Base-by-base conservation (phyloP, 2,329 filamentous ascomycete species). In the Pyrenophora seminiperda region DNA sequence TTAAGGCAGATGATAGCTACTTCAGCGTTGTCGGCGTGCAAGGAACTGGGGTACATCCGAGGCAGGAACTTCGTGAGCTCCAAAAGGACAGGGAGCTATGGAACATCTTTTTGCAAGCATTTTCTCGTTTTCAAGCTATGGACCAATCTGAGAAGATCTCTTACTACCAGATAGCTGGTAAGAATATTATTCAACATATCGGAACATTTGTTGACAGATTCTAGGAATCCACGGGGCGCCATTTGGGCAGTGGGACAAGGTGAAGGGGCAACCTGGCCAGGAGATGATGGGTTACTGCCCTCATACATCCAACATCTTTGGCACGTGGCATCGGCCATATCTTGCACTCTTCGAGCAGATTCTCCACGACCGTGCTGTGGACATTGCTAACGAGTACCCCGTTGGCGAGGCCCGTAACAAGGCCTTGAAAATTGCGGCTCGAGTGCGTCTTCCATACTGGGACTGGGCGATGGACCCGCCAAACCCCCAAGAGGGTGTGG, bases 11-110 rank as follows among this genome's bases (percentile, higher is more conserved):
- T 41, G 58, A 66, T 19, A 59, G 58, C 43, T 67, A 57, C 55
- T 68, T 66, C 54, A 67, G 64, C n/a, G 64, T 70, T 46, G 63
- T 68, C 48, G 65, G 67, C 13, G 62, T 69, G 6, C 66, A 68
- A 22, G 64, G 63, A 36, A 61, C 64, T n/a, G 64, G 67, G 32
- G 55, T 70, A 3, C 50, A 67, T 3, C 56, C 64, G 11, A 57
- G 67, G 27, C 57, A 54, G 24, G 67, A 70, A 29, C 36, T 70
- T 17, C 66, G 67, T 22, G 60, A 68, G 43, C 61, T 69, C 24
- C 61, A 69, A 44, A 65, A 68, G 50, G 63, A 70, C 54, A 36
- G 56, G 17, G 61, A 68, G 41, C 51, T 44, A 19, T 70, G 67
- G 67, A 69, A 69, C 19, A 55, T 71, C 44, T 71, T 70, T 38